Conservation (phyloP, 163 green algal species). For the Chlorella variabilis region DNA sequence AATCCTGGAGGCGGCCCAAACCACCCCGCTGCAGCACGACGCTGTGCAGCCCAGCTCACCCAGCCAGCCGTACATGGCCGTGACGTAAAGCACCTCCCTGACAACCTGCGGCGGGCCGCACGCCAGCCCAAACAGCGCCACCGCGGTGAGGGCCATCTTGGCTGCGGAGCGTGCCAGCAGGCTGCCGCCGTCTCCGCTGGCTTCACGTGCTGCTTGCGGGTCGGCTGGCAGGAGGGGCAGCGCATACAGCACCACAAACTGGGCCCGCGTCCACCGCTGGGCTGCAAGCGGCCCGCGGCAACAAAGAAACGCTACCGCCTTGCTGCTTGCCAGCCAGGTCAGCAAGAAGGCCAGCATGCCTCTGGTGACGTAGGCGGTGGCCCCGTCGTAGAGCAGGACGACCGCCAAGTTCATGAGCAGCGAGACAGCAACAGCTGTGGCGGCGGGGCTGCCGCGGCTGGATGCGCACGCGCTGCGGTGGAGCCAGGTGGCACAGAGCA, state of each 20-base stretch:
- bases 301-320: slow-evolving; percentile 9
- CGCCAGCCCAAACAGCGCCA: neutral
- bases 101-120: neutral
- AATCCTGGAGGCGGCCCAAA: neutral
- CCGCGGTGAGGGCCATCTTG: neutral
- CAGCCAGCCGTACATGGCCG: slow-evolving; percentile 20
- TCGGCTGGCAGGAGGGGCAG: neutral
- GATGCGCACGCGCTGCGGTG: neutral
- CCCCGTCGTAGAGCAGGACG: slow-evolving; percentile 2
- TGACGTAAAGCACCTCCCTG: slow-evolving; percentile 5
- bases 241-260: slow-evolving; percentile 16
- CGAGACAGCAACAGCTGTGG: neutral
- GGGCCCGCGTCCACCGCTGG: neutral
- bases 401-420: neutral
- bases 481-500: neutral
- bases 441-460: neutral
- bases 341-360: slow-evolving; percentile 8
- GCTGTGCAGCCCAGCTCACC: neutral
- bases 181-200: neutral
- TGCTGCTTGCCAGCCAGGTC: slow-evolving; percentile 12
- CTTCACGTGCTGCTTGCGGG: neutral
- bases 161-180: neutral
- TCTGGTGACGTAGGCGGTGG: neutral
- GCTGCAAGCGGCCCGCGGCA: slow-evolving; percentile 9
- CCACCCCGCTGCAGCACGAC: neutral